Conservation (phyloP, 2,329 filamentous ascomycete species). For the Lachnellula occidentalis region DNA sequence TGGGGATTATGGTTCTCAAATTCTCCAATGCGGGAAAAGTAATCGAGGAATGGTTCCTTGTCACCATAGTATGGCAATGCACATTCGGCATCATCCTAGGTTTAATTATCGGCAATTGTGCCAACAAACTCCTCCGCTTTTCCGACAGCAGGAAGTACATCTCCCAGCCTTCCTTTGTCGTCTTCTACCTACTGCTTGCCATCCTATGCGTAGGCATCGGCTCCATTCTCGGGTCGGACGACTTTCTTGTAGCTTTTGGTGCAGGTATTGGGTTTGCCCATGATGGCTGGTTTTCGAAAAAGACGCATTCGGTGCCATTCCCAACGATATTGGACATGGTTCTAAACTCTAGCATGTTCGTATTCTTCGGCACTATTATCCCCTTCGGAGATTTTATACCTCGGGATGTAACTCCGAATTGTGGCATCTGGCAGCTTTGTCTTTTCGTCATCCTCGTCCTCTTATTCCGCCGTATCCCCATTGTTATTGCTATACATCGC, state of each 20-base stretch:
- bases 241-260: slow-evolving; percentile 52
- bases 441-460: slow-evolving; percentile 43
- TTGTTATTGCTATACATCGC: slow-evolving; percentile 42
- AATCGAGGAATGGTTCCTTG: slow-evolving; percentile 46
- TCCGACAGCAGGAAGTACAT: slow-evolving; percentile 41
- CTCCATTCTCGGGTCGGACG: slow-evolving; percentile 46
- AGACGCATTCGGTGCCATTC: slow-evolving; percentile 40
- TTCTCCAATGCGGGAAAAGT: slow-evolving; percentile 34
- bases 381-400: slow-evolving; percentile 43
- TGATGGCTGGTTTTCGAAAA: slow-evolving; percentile 46
- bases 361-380: slow-evolving; percentile 51
- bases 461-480: slow-evolving; percentile 46
- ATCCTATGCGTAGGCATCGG: slow-evolving; percentile 47
- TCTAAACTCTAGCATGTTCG: slow-evolving; percentile 49
- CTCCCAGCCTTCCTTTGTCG: slow-evolving; percentile 43
- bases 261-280: slow-evolving; percentile 49
- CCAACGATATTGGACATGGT: slow-evolving; percentile 47
- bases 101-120: slow-evolving; percentile 39
- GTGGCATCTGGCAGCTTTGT: slow-evolving; percentile 38
- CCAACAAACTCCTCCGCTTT: slow-evolving; percentile 45
- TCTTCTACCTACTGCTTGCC: slow-evolving; percentile 51
- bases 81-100: slow-evolving; percentile 42
- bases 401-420: slow-evolving; percentile 34
- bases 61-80: slow-evolving; percentile 52
- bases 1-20: slow-evolving; percentile 43